Evolutionary conservation across 331 rosid genomes (phyloP), one percentile per base, ranked within the genome.

Genomic region (Prunus yedoensis): DNA sequence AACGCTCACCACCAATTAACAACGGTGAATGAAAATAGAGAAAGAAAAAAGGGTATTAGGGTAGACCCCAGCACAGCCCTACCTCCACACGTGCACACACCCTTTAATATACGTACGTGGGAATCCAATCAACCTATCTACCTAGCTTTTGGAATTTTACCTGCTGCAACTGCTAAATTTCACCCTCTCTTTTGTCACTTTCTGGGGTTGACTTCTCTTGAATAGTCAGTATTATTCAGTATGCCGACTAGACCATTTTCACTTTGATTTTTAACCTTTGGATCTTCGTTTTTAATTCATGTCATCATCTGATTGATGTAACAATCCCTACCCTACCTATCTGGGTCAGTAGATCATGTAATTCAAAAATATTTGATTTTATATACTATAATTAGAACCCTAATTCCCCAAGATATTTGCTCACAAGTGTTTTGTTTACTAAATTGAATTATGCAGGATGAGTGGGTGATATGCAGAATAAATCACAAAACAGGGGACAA

Each of bases 381-480:
- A 32, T 32, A 32, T 32, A 32, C 9, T 6, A 38, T 38, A 38
- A 35, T 5, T 35, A 35, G 1, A 35, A 5, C 41, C 41, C 41
- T 35, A 35, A 38, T 32, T 32, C 2, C 43, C 41, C 41, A 35
- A 35, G 8, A 6, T 35, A 35, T 35, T 6, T 35, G 41, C 41
- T 38, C 43, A 38, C 43, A 38, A 38, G 2, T 38, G 6, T 6
- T 6, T 35, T 38, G 43, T 38, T 38, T 6, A 38, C 43, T 6
- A 38, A 38, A 38, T 38, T 38, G 9, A 38, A 38, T 38, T 6
- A 38, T 38, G 67, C 89, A 91, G 97, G 97, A 91, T 74, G 97
- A 91, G 77, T 89, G 97, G 97, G 97, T 91, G 78, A 89, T 89
- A 70, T 91, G 95, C 79, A 88, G 97, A 81, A 89, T 88, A 73